These are phyloP conservation scores for Boletus sp. DNA, from an alignment of 768 basidiomycete species.

Conservation along the genomic window DNA sequence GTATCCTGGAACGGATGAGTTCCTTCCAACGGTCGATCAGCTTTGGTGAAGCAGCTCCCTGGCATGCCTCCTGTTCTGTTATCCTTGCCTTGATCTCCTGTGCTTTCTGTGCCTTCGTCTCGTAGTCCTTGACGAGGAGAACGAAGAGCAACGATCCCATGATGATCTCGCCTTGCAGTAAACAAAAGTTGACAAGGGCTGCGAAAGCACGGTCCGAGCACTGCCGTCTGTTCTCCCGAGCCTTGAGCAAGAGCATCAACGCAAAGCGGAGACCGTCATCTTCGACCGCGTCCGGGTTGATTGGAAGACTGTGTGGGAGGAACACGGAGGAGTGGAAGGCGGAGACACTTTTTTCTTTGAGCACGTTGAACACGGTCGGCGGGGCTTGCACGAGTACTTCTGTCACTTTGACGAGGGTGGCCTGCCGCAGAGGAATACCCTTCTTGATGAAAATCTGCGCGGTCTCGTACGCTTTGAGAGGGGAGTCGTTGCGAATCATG, in stretches of 20 bases:
- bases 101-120: conserved; percentile 36
- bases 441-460: conserved; percentile 52
- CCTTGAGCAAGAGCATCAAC: conserved; percentile 49
- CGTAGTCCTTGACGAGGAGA: conserved; percentile 62
- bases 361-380: conserved; percentile 22
- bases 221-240: conserved; percentile 52
- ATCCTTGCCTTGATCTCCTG: conserved; percentile 25
- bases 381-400: conserved; percentile 19
- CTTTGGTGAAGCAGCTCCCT: conserved; percentile 12
- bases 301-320: conserved; percentile 23
- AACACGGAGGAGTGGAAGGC: conserved; percentile 15
- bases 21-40: conserved; percentile 23
- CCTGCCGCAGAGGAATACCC: conserved; percentile 48
- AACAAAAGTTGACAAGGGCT: conserved; percentile 57
- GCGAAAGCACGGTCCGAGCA: conserved; percentile 62
- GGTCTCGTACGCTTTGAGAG: conserved; percentile 47
- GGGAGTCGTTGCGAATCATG: conserved; percentile 52
- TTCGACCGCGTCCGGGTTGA: conserved; percentile 36
- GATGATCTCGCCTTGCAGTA: conserved; percentile 78
- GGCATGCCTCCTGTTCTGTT: conserved; percentile 15
- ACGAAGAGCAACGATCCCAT: conserved; percentile 72
- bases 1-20: conserved; percentile 11
- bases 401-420: conserved; percentile 48
- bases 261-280: conserved; percentile 48
- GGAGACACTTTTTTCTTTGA: conserved; percentile 16